Evolutionary conservation across 306 rosid genomes (phyloP), one percentile per base, ranked within the genome.

Genomic region (Prunus campanulata): DNA sequence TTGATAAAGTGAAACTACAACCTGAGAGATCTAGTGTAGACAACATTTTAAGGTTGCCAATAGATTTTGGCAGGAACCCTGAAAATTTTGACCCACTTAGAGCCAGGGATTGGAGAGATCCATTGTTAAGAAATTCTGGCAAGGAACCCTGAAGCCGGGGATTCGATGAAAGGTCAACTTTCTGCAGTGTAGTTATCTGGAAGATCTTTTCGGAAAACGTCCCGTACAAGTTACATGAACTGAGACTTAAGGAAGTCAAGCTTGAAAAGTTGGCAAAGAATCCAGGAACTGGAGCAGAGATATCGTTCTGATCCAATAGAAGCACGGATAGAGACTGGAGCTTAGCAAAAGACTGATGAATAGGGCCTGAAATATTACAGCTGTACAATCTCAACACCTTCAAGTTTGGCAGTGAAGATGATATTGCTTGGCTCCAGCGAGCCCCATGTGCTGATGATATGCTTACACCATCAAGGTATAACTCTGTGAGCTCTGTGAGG

Each of bases 121-220:
- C 32, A 30, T 30, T 30, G 32, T 30, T 30, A 30, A 30, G 32
- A 30, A 30, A 30, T 30, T 30, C 32, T 30, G 32, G 85, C 22
- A 84, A 25, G 67, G 80, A 52, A 62, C 87, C 85, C 12, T 69
- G 25, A 18, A 84, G 82, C 16, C 4, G n/a, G 5, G 0, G 3
- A 77, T 80, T 84, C 3, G 0, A 0, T n/a, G 84, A 10, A 11
- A 76, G 16, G 16, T 75, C 73, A 14, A 83, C 22, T 9, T 1
- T 22, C 12, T 51, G 57, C 3, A 83, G 72, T 2, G 82, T 52
- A 9, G 77, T 79, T 63, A 80, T 59, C 42, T 72, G 71, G 49
- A 80, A 80, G 32, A 84, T 80, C 51, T 75, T 56, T 24, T 48
- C 22, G 1, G 87, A 85, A 70, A 84, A 80, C 1, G 16, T 16